A percentile compares a stretch with the other conserved stretches of the same genome.
These are phyloP conservation scores for Pseudogymnoascus sp. DNA, from an alignment of 2,329 filamentous ascomycete genomes.

Conservation along the genomic window DNA sequence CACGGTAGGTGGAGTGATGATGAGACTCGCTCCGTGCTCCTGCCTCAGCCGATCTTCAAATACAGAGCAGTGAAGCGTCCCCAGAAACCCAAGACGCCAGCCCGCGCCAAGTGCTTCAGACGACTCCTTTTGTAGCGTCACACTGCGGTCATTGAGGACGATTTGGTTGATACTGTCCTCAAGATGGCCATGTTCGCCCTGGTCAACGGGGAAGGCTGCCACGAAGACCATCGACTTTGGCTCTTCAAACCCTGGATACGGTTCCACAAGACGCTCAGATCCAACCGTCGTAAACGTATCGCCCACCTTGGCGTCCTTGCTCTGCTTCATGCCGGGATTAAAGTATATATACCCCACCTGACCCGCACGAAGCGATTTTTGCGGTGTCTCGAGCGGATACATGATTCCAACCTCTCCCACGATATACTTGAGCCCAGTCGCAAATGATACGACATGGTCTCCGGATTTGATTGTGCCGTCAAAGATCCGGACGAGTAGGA, in stretches of 20 bases:
- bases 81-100: slow-evolving; percentile 88
- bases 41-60: slow-evolving; percentile 92
- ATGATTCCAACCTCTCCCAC: slow-evolving; percentile 97
- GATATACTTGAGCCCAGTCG: slow-evolving; percentile 79
- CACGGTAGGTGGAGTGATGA: slow-evolving; percentile 93
- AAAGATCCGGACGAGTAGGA: slow-evolving; percentile 83
- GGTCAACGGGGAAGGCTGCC: slow-evolving; percentile 88
- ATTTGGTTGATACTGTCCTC: slow-evolving; percentile 93
- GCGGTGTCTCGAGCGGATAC: slow-evolving; percentile 78
- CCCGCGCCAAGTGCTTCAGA: slow-evolving; percentile 90
- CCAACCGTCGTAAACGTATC: slow-evolving; percentile 87
- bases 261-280: slow-evolving; percentile 64
- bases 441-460: slow-evolving; percentile 79
- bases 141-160: slow-evolving; percentile 87
- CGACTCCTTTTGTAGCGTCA: slow-evolving; percentile 87
- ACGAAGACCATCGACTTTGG: slow-evolving; percentile 99
- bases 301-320: slow-evolving; percentile 89
- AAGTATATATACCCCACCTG: slow-evolving; percentile 97
- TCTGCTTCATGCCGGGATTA: slow-evolving; percentile 96
- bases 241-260: slow-evolving; percentile 88
- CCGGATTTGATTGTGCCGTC: slow-evolving; percentile 77
- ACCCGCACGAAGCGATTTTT: slow-evolving; percentile 71
- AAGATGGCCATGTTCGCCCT: slow-evolving; percentile 73
- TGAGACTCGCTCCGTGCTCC: slow-evolving; percentile 89
- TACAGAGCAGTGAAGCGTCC: slow-evolving; percentile 97